These are phyloP conservation scores for Suaeda aralocaspica DNA, from an alignment of 148 eudicot genomes.

Conservation along the genomic window DNA sequence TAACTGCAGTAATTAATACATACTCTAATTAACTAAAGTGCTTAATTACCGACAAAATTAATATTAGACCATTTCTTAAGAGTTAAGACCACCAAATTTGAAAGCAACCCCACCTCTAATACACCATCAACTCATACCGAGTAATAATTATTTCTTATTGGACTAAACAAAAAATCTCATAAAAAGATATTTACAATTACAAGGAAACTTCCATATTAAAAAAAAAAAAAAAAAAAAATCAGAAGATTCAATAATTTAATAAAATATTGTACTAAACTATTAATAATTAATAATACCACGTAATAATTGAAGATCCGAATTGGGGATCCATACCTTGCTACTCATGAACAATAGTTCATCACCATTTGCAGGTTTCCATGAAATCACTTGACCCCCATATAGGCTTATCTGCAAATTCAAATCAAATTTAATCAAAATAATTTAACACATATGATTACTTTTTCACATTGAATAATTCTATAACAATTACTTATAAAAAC, in stretches of 20 bases:
- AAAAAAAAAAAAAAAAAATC: background rate
- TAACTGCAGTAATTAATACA: background rate
- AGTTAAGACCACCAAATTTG: constrained; percentile 8
- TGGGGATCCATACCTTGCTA: constrained; percentile 54
- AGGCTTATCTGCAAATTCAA: constrained; percentile 59
- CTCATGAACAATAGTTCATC: constrained; percentile 84
- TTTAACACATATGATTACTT: background rate
- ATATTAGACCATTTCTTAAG: constrained; percentile 11
- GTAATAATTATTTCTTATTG: background rate
- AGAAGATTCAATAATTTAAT: background rate
- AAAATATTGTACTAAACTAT: too few species aligned
- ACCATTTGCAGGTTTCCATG: constrained; percentile 82
- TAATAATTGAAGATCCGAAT: too few species aligned
- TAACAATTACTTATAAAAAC: background rate
- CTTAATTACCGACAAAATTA: background rate
- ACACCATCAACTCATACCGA: background rate
- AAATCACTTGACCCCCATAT: constrained; percentile 90
- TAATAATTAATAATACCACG: too few species aligned
- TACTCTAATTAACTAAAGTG: background rate
- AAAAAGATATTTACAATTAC: background rate
- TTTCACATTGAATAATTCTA: background rate
- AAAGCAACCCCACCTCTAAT: constrained; percentile 18
- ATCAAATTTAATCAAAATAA: background rate
- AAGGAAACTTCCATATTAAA: constrained; percentile 6
- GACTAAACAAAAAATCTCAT: background rate